Evolutionary conservation across 2,329 filamentous ascomycete genomes (phyloP), one percentile per base, ranked within the genome.

Genomic region (Paecilomyces variotii): DNA sequence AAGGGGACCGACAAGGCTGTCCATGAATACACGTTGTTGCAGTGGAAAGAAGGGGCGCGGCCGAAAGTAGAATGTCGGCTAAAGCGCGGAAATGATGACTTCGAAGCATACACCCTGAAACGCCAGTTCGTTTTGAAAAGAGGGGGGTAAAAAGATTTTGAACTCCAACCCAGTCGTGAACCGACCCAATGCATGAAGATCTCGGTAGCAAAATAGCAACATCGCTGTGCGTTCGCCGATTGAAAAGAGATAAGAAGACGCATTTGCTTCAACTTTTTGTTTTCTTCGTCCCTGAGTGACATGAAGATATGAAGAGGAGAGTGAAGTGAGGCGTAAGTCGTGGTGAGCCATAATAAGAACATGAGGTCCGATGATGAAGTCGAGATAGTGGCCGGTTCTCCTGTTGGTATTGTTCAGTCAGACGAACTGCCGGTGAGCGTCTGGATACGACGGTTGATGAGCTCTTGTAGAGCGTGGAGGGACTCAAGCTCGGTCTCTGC

Each of bases 381-480:
- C 39, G n/a, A 45, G 19, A 5, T 14, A 12, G 19, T 45, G n/a
- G 39, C 39, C n/a, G 19, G n/a, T 45, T 45, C 6, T 45, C 19
- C 39, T 19, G 19, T 12, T 39, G 14, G 35, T 7, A 12, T 5
- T 39, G 5, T 45, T 45, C n/a, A 45, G n/a, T 45, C 39, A 45
- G 39, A 45, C 19, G 39, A 45, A 24, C 39, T n/a, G 5, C 45
- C 61, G 51, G 55, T 61, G 59, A 73, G 55, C 25, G 62, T 53
- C 35, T 64, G 52, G 49, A 74, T 68, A 35, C 72, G 71, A 54
- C 64, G 65, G 34, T 67, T 64, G 55, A 73, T 70, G 45, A 71
- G 57, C 12, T 66, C 65, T 56, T 71, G 68, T 53, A 74, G 60
- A 34, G 66, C 62, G 24, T 63, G 66, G 39, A 74, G 66, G 25